Evolutionary conservation across 768 basidiomycete genomes (phyloP).

Genomic region (Collybia sordida): DNA sequence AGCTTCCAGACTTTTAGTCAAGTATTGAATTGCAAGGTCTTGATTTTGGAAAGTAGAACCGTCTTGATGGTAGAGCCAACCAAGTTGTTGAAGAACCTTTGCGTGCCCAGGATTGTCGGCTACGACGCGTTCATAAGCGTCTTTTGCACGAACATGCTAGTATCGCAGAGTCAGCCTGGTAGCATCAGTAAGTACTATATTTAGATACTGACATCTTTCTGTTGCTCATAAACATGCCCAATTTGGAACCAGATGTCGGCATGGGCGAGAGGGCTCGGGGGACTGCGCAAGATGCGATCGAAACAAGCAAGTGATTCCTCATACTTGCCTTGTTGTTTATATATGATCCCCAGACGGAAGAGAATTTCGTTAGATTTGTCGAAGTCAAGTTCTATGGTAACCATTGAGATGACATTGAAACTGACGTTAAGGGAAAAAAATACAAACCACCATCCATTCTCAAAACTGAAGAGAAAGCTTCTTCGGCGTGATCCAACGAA

Average conservation of each 20-base stretch:
- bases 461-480: conserved; percentile 94
- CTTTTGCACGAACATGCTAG: conserved; percentile 87
- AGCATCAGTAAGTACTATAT: not conserved
- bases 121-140: conserved; percentile 95
- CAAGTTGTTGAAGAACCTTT: conserved; percentile 96
- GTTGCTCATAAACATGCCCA: conserved; percentile 97
- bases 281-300: conserved; percentile 93
- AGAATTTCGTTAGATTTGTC: conserved; percentile 99
- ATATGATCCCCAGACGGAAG: conserved; percentile 97
- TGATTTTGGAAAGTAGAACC: conserved; percentile 95
- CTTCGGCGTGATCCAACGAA: conserved; percentile 97
- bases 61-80: conserved; percentile 96
- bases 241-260: conserved; percentile 99
- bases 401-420: conserved; percentile 21
- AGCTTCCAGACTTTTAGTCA: conserved; percentile 94
- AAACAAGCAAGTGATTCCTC: conserved; percentile 88
- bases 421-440: conserved; percentile 14
- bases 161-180: conserved; percentile 12
- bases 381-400: conserved; percentile 67
- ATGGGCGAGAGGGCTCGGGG: conserved; percentile 92
- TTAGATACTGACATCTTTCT: conserved; percentile 81
- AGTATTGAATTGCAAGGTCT: conserved; percentile 88
- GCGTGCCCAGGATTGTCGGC: conserved; percentile 91
- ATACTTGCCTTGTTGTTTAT: conserved; percentile 98
- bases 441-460: conserved; percentile 91